Conservation (phyloP, 768 basidiomycete genomes). For the Podaxis sp. region DNA sequence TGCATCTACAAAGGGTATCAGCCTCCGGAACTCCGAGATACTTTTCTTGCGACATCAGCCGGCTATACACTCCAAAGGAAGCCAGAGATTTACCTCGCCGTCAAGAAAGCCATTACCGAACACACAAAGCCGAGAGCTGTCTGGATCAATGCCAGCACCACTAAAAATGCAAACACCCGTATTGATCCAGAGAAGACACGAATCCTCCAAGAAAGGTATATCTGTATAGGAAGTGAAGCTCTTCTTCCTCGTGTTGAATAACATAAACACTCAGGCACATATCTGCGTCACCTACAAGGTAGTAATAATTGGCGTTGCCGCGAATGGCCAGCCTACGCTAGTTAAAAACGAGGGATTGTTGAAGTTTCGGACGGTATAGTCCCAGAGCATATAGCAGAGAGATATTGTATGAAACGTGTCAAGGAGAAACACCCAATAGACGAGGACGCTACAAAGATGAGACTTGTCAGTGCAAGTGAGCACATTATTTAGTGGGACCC, state of each 20-base stretch:
- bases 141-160: slow-evolving; percentile 23
- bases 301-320: slow-evolving; percentile 28
- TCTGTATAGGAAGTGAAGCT: slow-evolving; percentile 31
- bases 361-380: slow-evolving; percentile 27
- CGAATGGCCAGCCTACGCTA: slow-evolving; percentile 26
- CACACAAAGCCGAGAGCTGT: slow-evolving; percentile 24
- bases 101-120: slow-evolving; percentile 23
- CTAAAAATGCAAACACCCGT: slow-evolving; percentile 21
- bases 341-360: slow-evolving; percentile 21
- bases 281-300: slow-evolving; percentile 21
- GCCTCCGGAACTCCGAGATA: slow-evolving; percentile 22
- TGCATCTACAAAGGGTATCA: slow-evolving; percentile 29
- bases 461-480: background rate
- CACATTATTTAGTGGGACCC: no score
- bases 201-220: slow-evolving; percentile 32
- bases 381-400: slow-evolving; percentile 29
- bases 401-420: slow-evolving; percentile 29
- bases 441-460: slow-evolving; percentile 20
- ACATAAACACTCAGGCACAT: background rate
- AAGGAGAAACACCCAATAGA: slow-evolving; percentile 28
- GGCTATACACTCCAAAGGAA: background rate
- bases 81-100: slow-evolving; percentile 21
- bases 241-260: slow-evolving; percentile 14
- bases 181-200: slow-evolving; percentile 23
- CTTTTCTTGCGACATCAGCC: slow-evolving; percentile 15